phyloP scores from a whole-genome alignment of 2,329 filamentous ascomycete genomes.

The Pyrenophora seminiperda region DNA sequence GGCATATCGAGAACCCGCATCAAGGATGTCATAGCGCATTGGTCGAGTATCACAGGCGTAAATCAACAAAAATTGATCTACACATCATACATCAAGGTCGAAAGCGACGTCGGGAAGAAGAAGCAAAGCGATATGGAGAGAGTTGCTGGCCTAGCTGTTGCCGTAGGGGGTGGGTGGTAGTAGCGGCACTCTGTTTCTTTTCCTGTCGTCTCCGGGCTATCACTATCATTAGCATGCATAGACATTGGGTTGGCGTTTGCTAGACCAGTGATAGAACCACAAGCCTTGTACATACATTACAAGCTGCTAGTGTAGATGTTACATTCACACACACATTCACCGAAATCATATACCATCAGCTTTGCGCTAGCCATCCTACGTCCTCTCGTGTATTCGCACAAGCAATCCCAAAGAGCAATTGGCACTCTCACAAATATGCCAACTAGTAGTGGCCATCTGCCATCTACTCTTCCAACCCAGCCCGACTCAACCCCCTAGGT shows the following conservation, averaged over 20 bases:
- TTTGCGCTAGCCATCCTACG: too few relatives aligned
- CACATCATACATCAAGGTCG: constrained; percentile 88
- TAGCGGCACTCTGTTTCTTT: too few relatives aligned
- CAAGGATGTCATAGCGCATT: constrained; percentile 73
- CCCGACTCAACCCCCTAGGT: too few relatives aligned
- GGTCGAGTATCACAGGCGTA: constrained; percentile 74
- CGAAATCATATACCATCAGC: too few relatives aligned
- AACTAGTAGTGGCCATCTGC: too few relatives aligned
- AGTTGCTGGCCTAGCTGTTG: constrained; percentile 86
- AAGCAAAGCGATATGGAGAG: constrained; percentile 72
- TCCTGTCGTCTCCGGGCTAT: background rate
- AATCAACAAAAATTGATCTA: constrained; percentile 73
- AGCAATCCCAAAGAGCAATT: too few relatives aligned
- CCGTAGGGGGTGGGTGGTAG: constrained; percentile 92
- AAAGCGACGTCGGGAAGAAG: constrained; percentile 84
- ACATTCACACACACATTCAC: too few relatives aligned
- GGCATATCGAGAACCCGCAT: constrained; percentile 71
- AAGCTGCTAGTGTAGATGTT: too few relatives aligned
- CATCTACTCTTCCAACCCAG: too few relatives aligned
- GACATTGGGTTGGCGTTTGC: constrained; percentile 16
- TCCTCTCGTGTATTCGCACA: too few relatives aligned
- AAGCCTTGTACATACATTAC: too few relatives aligned
- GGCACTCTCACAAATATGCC: too few relatives aligned
- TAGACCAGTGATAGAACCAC: background rate
- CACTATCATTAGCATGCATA: constrained; percentile 1